Base-by-base conservation (phyloP, 257 asterid genomes). In the Nicotiana otophora region DNA sequence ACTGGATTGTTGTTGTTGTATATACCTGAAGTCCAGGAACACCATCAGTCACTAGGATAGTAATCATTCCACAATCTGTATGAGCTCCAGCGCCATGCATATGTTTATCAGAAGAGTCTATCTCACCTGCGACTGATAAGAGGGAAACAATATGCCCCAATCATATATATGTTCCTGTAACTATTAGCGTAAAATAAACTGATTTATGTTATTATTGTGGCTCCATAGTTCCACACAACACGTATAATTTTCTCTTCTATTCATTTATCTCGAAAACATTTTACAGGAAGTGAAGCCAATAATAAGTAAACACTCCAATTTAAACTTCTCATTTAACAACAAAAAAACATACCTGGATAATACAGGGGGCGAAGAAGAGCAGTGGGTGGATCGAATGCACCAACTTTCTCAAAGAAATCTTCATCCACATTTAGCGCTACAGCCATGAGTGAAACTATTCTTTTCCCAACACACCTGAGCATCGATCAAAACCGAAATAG, bases 41-140 rank as follows among this genome's bases (percentile, higher is more conserved):
- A 76, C 92, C 90, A 83, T 90, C 89, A 10, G 93, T 81, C 10
- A 87, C 86, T 42, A 91, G 88, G 81, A 91, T 90, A 78, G 91
- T 91, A 72, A 90, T 76, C 93, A 90, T 90, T 78, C 93, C 95
- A 85, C 85, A 91, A 86, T 91, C 95, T 65, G 93, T 90, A 89
- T 91, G 95, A 82, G 93, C 91, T 64, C 91, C 90, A 80, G 92
- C 91, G 77, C 95, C 92, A 69, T 75, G 87, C 65, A 83, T 83
- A 80, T 85, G 84, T 80, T 86, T 85, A 84, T 78, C 84, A 53
- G 75, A 77, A 74, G 62, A 58, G 75, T 83, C 88, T 30, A 86
- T 5, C 5, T 85, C 85, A 30, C 90, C 93, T 89, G 79, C 36
- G 14, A 23, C 61, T 72, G 10, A 7, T 39, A 39, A 39, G 48